Conservation (phyloP, 345 rosid species). For the Boechera stricta region DNA sequence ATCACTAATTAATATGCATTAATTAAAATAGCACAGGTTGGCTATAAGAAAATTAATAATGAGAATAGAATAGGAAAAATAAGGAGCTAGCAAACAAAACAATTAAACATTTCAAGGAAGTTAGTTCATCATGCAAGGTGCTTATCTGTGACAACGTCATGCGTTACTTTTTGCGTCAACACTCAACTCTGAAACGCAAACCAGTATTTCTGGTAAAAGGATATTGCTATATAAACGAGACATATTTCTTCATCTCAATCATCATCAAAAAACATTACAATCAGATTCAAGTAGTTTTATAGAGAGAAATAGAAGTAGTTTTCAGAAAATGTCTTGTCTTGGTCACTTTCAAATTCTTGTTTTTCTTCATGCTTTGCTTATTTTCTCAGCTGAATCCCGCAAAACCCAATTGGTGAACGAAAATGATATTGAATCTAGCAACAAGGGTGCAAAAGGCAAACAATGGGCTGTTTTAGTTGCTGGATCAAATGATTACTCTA, state of each 20-base stretch:
- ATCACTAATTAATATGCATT: constrained; percentile 3
- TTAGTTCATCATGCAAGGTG: constrained; percentile 28
- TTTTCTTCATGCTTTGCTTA: constrained; percentile 30
- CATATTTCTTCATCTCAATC: neutral
- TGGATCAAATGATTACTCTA: constrained; percentile 55
- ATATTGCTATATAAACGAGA: constrained; percentile 16
- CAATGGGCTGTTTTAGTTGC: constrained; percentile 81
- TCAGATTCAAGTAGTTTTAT: constrained; percentile 10
- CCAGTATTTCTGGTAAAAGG: neutral
- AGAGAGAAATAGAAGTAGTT: neutral
- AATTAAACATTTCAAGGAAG: constrained; percentile 36
- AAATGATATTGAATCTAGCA: neutral
- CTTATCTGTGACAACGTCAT: constrained; percentile 37
- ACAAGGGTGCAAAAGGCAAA: constrained; percentile 41
- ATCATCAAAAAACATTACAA: neutral
- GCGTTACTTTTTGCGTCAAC: constrained; percentile 43
- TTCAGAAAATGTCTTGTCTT: constrained; percentile 38
- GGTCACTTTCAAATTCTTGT: constrained; percentile 35
- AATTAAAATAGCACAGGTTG: neutral
- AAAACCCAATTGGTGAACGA: constrained; percentile 1
- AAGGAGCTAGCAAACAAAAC: constrained; percentile 35
- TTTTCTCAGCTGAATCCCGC: constrained; percentile 35
- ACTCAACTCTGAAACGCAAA: constrained; percentile 24
- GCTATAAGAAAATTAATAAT: neutral
- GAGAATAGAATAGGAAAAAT: neutral